Evolutionary conservation across 805 yeast genomes (phyloP).

Genomic region (Starmerella floricola): DNA sequence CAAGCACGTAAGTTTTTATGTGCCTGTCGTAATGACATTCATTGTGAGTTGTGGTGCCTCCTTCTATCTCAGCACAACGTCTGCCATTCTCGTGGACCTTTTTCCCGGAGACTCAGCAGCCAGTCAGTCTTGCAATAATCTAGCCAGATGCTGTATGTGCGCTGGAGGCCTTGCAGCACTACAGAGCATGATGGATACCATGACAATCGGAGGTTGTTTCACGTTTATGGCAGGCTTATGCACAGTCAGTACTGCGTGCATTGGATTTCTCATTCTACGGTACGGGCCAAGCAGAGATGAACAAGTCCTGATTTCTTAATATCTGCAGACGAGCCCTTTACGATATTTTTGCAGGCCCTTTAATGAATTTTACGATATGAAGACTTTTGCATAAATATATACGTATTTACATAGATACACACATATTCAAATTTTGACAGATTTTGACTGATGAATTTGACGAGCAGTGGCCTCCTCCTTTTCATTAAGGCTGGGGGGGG

Average conservation of each 20-base stretch:
- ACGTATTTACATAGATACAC: too few relatives aligned
- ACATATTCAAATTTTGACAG: too few relatives aligned
- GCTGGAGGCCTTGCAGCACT: conserved; percentile 62
- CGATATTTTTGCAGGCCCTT: too few relatives aligned
- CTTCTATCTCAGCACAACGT: conserved; percentile 44
- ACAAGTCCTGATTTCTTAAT: neutral
- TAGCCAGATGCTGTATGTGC: conserved; percentile 58
- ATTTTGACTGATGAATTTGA: too few relatives aligned
- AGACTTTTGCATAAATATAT: too few relatives aligned
- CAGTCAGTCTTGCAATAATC: conserved; percentile 59
- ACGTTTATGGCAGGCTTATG: conserved; percentile 49
- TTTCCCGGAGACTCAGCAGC: conserved; percentile 61
- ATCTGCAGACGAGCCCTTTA: too few relatives aligned
- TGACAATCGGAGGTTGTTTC: conserved; percentile 67
- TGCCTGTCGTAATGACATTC: conserved; percentile 47
- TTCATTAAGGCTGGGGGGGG: too few relatives aligned
- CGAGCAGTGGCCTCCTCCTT: too few relatives aligned
- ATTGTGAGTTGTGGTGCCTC: conserved; percentile 48
- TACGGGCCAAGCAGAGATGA: conserved; percentile 11
- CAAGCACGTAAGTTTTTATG: conserved; percentile 37
- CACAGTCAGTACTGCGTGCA: conserved; percentile 13
- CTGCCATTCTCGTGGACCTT: conserved; percentile 64
- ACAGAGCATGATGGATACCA: conserved; percentile 41
- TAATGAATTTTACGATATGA: too few relatives aligned
- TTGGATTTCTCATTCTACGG: conserved; percentile 7